Conservation (phyloP, 2,329 filamentous ascomycete genomes). For the Xylariaceae sp. region DNA sequence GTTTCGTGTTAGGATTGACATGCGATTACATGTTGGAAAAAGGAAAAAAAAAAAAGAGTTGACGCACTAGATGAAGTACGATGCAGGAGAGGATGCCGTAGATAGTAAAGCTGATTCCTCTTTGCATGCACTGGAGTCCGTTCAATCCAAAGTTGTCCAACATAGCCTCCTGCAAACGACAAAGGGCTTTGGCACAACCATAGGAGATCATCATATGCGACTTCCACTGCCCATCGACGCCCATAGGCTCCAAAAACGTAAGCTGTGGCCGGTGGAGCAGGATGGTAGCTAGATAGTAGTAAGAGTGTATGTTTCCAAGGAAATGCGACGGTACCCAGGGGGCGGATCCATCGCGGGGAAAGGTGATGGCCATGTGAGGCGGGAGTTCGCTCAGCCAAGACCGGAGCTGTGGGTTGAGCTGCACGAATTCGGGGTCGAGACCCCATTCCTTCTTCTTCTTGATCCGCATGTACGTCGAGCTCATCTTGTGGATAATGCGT, state of each 20-base stretch:
- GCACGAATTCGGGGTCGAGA: slow-evolving; percentile 74
- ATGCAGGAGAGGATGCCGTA: slow-evolving; percentile 88
- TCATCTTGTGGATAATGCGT: slow-evolving; percentile 72
- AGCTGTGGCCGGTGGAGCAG: slow-evolving; percentile 85
- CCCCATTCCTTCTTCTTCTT: slow-evolving; percentile 76
- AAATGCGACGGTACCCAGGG: slow-evolving; percentile 86
- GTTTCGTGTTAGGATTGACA: slow-evolving; percentile 19
- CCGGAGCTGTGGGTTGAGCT: slow-evolving; percentile 70
- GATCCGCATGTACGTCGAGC: slow-evolving; percentile 67
- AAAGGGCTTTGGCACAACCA: slow-evolving; percentile 76
- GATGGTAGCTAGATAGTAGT: slow-evolving; percentile 80
- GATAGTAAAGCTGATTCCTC: slow-evolving; percentile 93
- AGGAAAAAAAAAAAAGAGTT: slow-evolving; percentile 7
- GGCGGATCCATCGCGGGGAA: slow-evolving; percentile 70
- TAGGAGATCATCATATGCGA: slow-evolving; percentile 84
- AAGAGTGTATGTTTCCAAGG: slow-evolving; percentile 81
- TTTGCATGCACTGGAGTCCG: slow-evolving; percentile 84
- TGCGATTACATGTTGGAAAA: not conserved
- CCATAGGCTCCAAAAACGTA: slow-evolving; percentile 67
- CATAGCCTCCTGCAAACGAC: slow-evolving; percentile 79
- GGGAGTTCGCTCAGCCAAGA: slow-evolving; percentile 75
- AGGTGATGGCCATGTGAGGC: slow-evolving; percentile 68
- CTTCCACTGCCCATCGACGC: slow-evolving; percentile 72
- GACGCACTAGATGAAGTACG: slow-evolving; percentile 82
- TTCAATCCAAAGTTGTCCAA: slow-evolving; percentile 69